Evolutionary conservation across 2,329 filamentous ascomycete species (phyloP).

Genomic region (Aureobasidium musti): DNA sequence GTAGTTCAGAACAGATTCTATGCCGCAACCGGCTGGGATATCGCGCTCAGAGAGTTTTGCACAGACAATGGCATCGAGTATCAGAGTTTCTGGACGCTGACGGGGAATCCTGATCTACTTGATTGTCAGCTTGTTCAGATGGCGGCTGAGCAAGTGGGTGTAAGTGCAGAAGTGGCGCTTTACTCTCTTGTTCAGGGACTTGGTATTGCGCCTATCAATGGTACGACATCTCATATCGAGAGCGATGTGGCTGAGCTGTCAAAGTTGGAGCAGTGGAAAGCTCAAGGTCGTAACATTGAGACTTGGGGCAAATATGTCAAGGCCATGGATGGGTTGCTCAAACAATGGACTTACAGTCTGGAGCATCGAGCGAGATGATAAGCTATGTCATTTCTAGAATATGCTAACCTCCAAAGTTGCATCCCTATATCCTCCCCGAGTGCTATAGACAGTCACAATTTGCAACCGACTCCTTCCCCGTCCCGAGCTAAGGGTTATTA

Average conservation of each 20-base stretch:
- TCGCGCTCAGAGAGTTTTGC: slow-evolving; percentile 60
- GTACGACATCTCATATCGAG: slow-evolving; percentile 50
- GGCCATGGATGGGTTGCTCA: neutral
- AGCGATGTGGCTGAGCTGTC: neutral
- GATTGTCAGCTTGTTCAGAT: slow-evolving; percentile 50
- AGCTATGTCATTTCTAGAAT: neutral
- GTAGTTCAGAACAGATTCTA: slow-evolving; percentile 79
- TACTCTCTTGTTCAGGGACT: slow-evolving; percentile 60
- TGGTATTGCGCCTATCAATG: slow-evolving; percentile 56
- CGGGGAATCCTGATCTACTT: slow-evolving; percentile 58
- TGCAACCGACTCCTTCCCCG: too few relatives aligned
- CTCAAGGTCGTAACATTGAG: neutral
- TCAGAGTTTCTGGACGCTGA: slow-evolving; percentile 64
- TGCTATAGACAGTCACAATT: too few relatives aligned
- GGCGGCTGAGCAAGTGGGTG: slow-evolving; percentile 50
- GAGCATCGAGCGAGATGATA: neutral
- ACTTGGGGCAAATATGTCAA: neutral
- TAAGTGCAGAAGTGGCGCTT: slow-evolving; percentile 53
- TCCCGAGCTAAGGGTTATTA: too few relatives aligned
- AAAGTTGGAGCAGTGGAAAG: slow-evolving; percentile 10
- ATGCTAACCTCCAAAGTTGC: neutral
- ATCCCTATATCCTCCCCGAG: neutral
- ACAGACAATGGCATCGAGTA: slow-evolving; percentile 56
- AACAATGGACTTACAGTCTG: neutral
- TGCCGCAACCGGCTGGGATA: slow-evolving; percentile 60